phyloP scores from a whole-genome alignment of 2,329 filamentous ascomycete genomes.

The Penicillium concentricum region DNA sequence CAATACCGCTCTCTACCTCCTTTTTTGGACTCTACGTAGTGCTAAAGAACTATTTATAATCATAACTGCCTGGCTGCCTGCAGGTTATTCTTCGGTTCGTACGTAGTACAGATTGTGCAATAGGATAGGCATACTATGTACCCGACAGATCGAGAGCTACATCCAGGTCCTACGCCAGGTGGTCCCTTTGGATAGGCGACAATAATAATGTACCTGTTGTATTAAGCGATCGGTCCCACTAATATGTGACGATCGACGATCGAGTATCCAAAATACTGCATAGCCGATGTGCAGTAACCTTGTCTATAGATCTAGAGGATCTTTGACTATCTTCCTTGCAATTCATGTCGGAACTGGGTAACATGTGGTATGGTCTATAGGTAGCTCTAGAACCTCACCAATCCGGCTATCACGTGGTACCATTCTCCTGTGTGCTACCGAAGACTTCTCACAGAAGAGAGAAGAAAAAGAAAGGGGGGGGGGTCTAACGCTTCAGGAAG shows the following conservation, averaged over 20 bases:
- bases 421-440: not conserved
- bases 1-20: too few species aligned
- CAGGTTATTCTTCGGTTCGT: not conserved
- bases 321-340: not conserved
- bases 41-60: too few species aligned
- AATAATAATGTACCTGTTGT: not conserved
- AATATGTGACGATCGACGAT: not conserved
- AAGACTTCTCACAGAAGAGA: not conserved
- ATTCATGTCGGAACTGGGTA: not conserved
- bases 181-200: not conserved
- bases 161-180: not conserved
- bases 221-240: not conserved
- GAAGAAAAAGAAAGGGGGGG: not conserved
- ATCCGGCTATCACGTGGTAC: conserved; percentile 7
- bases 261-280: not conserved
- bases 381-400: not conserved
- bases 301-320: not conserved
- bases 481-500: not conserved
- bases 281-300: not conserved
- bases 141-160: not conserved
- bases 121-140: not conserved
- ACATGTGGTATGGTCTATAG: not conserved
- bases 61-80: not conserved
- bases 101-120: too few species aligned
- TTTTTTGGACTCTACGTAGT: too few species aligned